Evolutionary conservation across 1,284 basidiomycete genomes (phyloP).

Genomic region (Retiboletus flavoniger): DNA sequence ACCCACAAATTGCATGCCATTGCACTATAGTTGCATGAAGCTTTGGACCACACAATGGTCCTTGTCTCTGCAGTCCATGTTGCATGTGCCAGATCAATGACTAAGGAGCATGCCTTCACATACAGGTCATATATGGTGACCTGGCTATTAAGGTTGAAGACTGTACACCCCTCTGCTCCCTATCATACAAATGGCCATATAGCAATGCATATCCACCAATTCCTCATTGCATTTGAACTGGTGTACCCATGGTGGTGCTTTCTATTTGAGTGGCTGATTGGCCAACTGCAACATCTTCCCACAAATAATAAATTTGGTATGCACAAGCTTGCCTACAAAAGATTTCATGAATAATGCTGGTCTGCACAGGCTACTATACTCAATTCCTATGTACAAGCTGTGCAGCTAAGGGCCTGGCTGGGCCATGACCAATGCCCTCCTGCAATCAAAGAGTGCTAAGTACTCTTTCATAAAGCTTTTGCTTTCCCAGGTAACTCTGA

Average conservation of each 20-base stretch:
- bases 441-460: conserved; percentile 4
- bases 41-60: conserved; percentile 8
- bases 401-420: conserved; percentile 5
- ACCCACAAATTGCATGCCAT: not conserved
- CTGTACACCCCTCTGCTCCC: not conserved
- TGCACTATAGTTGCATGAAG: not conserved
- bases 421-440: not conserved
- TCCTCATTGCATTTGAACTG: not conserved
- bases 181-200: conserved; percentile 6
- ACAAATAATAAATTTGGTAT: conserved; percentile 14
- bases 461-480: conserved; percentile 6
- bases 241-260: conserved; percentile 11
- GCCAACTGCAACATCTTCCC: conserved; percentile 10
- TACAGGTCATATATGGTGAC: not conserved
- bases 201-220: conserved; percentile 7
- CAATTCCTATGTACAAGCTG: not conserved
- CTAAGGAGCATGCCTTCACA: not conserved
- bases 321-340: not conserved
- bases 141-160: not conserved
- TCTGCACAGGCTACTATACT: conserved; percentile 2
- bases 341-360: not conserved
- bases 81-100: conserved; percentile 4
- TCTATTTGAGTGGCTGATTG: conserved; percentile 10
- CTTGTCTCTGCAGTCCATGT: conserved; percentile 7
- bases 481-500: too few relatives aligned